Evolutionary conservation across 2,329 filamentous ascomycete genomes (phyloP), one percentile per base, ranked within the genome.

Genomic region (Xylogone sp.): DNA sequence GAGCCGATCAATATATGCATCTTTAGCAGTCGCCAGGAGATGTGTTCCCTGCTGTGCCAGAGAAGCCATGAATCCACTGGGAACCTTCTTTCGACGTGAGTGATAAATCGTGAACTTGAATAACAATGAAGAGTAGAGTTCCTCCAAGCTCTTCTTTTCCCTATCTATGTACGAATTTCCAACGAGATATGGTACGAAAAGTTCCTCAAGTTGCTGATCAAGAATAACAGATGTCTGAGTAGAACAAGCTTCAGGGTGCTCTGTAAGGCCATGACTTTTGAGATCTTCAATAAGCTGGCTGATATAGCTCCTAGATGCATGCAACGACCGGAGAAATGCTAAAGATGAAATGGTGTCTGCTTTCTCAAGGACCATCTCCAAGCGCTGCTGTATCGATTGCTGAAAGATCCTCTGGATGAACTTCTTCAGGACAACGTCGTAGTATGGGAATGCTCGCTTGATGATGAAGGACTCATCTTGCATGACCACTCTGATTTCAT

Each of bases 51-150:
- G 88, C 62, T 96, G 91, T 3, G 92, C 88, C 24, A 97, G 78
- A 2, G 92, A 93, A 18, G 89, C 90, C 78, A 97, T 95, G 68
- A 97, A 97, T 0, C 90, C 90, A 0, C 89, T 90, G 1, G 92
- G 88, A 21, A 87, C 85, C 75, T 95, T 97, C 69, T 96, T 93
- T 56, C 90, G 80, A 53, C 86, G 77, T 0, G 87, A 90, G 68
- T 99, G 94, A 65, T 93, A 97, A n/a, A 95, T 87, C 16, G 90
- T 95, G 65, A 94, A 99, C 62, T 95, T 96, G 81, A 99, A 96
- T 3, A 97, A 80, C 49, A 99, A 73, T 0, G 94, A 96, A 50
- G 90, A 93, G 71, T 96, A 91, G 57, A 92, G 72, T 65, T 93
- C 89, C 64, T 92, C 88, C 46, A 94, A 70, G 53, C 79, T 87